phyloP scores from a whole-genome alignment of 2,329 filamentous ascomycete genomes.

The Xylaria sp. region DNA sequence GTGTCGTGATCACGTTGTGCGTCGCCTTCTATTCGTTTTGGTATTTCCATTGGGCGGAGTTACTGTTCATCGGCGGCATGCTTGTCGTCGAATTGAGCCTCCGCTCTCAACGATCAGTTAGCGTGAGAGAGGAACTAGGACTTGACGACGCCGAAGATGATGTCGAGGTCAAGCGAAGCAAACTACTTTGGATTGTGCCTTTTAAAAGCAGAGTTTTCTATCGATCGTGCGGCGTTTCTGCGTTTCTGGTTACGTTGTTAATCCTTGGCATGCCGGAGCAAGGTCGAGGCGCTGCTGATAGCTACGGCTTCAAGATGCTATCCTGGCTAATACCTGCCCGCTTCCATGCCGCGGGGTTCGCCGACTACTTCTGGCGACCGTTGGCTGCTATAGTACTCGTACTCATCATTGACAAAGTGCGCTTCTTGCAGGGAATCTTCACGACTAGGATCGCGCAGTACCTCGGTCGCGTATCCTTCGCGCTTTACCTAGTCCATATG shows the following conservation, averaged over 20 bases:
- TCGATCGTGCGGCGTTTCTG: background rate
- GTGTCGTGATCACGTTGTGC: constrained; percentile 38
- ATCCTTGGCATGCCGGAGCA: constrained; percentile 45
- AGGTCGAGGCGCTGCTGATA: constrained; percentile 35
- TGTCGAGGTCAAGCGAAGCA: background rate
- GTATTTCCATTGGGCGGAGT: constrained; percentile 46
- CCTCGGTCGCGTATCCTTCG: constrained; percentile 47
- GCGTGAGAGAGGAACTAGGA: background rate
- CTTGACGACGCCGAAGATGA: background rate
- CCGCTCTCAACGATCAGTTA: background rate
- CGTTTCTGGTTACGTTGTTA: constrained; percentile 35
- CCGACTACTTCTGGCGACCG: constrained; percentile 47
- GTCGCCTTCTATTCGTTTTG: constrained; percentile 44
- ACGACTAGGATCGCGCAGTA: constrained; percentile 46
- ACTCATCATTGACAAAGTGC: constrained; percentile 40
- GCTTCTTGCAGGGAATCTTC: constrained; percentile 46
- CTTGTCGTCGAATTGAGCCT: constrained; percentile 46
- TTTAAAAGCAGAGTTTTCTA: constrained; percentile 3
- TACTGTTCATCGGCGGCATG: constrained; percentile 51
- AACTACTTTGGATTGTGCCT: background rate
- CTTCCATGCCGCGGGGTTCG: constrained; percentile 28
- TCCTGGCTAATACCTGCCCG: constrained; percentile 39
- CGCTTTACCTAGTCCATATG: constrained; percentile 48
- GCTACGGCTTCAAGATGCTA: constrained; percentile 42
- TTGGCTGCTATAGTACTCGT: constrained; percentile 46